A percentile compares a stretch with the other conserved stretches of the same genome.
phyloP scores from a whole-genome alignment of 2,329 filamentous ascomycete genomes.

The Ceratocystiopsis minuta region DNA sequence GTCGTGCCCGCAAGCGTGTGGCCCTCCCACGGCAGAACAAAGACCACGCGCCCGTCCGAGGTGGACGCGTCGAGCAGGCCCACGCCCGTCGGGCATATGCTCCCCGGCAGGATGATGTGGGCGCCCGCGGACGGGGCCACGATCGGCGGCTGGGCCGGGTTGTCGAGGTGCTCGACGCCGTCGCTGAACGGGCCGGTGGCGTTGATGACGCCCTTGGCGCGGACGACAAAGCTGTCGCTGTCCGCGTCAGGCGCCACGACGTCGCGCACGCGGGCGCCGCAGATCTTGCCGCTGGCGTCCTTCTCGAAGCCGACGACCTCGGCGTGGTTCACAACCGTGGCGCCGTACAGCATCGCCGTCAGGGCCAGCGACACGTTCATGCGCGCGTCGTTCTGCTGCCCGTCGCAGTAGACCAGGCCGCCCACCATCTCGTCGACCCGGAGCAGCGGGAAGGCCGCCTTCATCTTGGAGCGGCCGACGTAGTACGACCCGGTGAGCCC shows the following conservation, averaged over 20 bases:
- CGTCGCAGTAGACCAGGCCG: conserved; percentile 73
- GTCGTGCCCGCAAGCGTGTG: conserved; percentile 76
- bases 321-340: conserved; percentile 64
- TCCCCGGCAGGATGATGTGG: conserved; percentile 67
- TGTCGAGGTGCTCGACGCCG: conserved; percentile 64
- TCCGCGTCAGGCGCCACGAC: conserved; percentile 33
- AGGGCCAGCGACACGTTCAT: conserved; percentile 75
- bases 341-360: conserved; percentile 64
- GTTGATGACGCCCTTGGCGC: conserved; percentile 67
- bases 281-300: conserved; percentile 48
- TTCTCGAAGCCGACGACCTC: conserved; percentile 43
- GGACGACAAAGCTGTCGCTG: conserved; percentile 45
- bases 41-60: conserved; percentile 73
- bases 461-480: conserved; percentile 56
- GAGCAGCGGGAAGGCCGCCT: conserved; percentile 64
- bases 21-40: conserved; percentile 75
- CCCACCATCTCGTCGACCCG: conserved; percentile 50
- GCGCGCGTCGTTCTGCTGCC: conserved; percentile 70
- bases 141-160: conserved; percentile 48
- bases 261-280: conserved; percentile 50
- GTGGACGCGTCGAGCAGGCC: conserved; percentile 66
- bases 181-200: conserved; percentile 72
- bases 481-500: conserved; percentile 75
- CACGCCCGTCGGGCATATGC: conserved; percentile 64
- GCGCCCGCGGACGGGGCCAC: conserved; percentile 67